These are phyloP conservation scores for Diacronema lutheri DNA, from an alignment of 78 protist genomes.

Conservation along the genomic window DNA sequence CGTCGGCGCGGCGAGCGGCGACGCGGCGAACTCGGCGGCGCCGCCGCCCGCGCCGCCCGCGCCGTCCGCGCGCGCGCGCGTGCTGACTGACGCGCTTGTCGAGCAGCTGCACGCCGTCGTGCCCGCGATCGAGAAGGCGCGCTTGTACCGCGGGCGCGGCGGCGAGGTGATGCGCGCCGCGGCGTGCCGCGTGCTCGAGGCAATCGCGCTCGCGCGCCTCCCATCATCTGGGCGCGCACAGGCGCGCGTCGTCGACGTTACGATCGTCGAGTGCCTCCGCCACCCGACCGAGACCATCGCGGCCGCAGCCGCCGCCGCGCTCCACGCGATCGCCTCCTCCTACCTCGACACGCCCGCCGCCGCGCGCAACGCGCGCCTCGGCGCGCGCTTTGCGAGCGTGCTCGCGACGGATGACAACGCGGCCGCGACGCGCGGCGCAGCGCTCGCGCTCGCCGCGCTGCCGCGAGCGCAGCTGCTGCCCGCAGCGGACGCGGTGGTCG, in stretches of 20 bases:
- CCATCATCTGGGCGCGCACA: neutral
- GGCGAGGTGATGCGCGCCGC: slow-evolving; percentile 53
- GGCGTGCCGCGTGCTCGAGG: slow-evolving; percentile 15
- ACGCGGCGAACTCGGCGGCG: no score
- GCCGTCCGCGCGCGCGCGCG: no score
- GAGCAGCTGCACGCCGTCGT: neutral
- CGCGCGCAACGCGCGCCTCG: neutral
- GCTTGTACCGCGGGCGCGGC: slow-evolving; percentile 70
- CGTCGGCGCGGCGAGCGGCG: no score
- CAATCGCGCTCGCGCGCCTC: neutral
- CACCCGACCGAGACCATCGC: slow-evolving; percentile 26
- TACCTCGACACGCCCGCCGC: neutral
- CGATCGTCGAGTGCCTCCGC: slow-evolving; percentile 11
- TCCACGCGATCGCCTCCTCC: slow-evolving; percentile 1
- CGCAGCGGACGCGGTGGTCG: neutral
- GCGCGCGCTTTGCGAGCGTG: neutral
- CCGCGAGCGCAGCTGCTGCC: neutral
- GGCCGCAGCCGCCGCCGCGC: slow-evolving; percentile 24
- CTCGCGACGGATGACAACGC: slow-evolving; percentile 1
- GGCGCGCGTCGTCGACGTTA: neutral
- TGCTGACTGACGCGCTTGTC: no score
- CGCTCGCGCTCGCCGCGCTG: slow-evolving; percentile 35
- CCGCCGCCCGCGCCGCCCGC: no score
- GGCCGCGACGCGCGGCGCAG: slow-evolving; percentile 38
- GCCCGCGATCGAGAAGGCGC: slow-evolving; percentile 60